These are phyloP conservation scores for Amphirosellinia nigrospora DNA, from an alignment of 495 filamentous ascomycete species.

Conservation along the genomic window DNA sequence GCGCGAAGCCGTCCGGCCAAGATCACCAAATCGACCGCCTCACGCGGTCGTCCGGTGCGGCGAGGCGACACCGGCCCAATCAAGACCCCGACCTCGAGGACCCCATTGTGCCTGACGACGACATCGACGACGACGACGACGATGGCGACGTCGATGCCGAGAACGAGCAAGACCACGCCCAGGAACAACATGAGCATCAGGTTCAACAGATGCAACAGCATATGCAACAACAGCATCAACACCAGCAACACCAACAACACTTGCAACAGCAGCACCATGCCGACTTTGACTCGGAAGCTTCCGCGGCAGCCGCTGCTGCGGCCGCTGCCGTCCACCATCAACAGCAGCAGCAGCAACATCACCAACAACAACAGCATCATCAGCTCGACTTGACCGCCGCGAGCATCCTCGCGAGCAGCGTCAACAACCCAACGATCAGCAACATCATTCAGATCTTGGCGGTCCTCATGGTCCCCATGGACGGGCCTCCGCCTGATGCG, in stretches of 20 bases:
- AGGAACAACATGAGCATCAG: slow-evolving; percentile 18
- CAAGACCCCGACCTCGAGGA: slow-evolving; percentile 35
- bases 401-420: slow-evolving; percentile 39
- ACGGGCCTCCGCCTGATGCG: slow-evolving; percentile 30
- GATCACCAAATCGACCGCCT: slow-evolving; percentile 45
- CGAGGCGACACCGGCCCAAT: slow-evolving; percentile 35
- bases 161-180: slow-evolving; percentile 25
- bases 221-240: slow-evolving; percentile 15
- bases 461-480: slow-evolving; percentile 31
- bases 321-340: slow-evolving; percentile 42
- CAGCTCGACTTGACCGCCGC: slow-evolving; percentile 39
- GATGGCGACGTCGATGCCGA: slow-evolving; percentile 27
- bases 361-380: slow-evolving; percentile 36
- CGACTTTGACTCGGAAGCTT: slow-evolving; percentile 43
- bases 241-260: slow-evolving; percentile 15
- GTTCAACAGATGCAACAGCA: not conserved
- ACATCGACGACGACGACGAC: slow-evolving; percentile 29
- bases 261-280: slow-evolving; percentile 28
- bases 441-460: slow-evolving; percentile 30
- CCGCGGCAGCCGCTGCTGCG: slow-evolving; percentile 43
- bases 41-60: slow-evolving; percentile 34
- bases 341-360: slow-evolving; percentile 36
- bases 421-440: slow-evolving; percentile 31
- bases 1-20: slow-evolving; percentile 50
- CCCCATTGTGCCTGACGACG: slow-evolving; percentile 26